Percentiles rank a stretch among this genome's conserved stretches.
Evolutionary conservation across 2,329 filamentous ascomycete genomes (phyloP).

Genomic region (Teratosphaeriaceae sp.): DNA sequence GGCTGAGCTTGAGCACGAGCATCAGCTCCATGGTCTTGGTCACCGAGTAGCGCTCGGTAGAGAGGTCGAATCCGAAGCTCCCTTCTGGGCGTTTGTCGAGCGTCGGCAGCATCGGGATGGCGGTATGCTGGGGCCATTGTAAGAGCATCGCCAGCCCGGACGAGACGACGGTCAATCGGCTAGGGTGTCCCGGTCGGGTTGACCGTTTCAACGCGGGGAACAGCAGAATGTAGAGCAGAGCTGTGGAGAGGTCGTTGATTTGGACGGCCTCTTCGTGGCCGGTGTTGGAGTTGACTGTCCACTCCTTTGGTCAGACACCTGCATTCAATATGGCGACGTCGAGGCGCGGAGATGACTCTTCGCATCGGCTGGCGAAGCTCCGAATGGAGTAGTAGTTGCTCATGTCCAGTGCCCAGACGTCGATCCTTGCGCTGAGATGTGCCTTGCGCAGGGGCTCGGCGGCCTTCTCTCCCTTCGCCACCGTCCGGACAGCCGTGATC

Average conservation of each 20-base stretch:
- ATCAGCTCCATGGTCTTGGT: background rate
- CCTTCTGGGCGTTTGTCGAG: background rate
- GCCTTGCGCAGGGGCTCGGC: slow-evolving; percentile 12
- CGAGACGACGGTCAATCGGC: background rate
- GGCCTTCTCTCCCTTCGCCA: slow-evolving; percentile 31
- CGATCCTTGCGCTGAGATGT: slow-evolving; percentile 25
- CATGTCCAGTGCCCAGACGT: slow-evolving; percentile 24
- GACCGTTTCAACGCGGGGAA: slow-evolving; percentile 28
- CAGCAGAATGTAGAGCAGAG: slow-evolving; percentile 47
- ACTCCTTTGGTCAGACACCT: slow-evolving; percentile 24
- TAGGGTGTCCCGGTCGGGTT: background rate
- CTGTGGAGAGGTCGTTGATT: slow-evolving; percentile 52
- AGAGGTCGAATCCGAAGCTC: background rate
- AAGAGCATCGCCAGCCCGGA: background rate
- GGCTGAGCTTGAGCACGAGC: background rate
- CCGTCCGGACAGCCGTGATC: slow-evolving; percentile 32
- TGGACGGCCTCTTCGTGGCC: slow-evolving; percentile 46
- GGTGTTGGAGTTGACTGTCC: slow-evolving; percentile 9
- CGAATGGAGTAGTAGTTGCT: slow-evolving; percentile 17
- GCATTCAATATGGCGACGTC: slow-evolving; percentile 37
- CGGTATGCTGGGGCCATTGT: background rate
- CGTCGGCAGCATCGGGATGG: background rate
- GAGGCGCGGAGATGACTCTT: slow-evolving; percentile 19
- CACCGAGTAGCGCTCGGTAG: background rate
- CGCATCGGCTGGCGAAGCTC: slow-evolving; percentile 21